Percentiles rank a stretch among this genome's conserved stretches.
Evolutionary conservation across 345 rosid genomes (phyloP).

Genomic region (Melaleuca quinquenervia): DNA sequence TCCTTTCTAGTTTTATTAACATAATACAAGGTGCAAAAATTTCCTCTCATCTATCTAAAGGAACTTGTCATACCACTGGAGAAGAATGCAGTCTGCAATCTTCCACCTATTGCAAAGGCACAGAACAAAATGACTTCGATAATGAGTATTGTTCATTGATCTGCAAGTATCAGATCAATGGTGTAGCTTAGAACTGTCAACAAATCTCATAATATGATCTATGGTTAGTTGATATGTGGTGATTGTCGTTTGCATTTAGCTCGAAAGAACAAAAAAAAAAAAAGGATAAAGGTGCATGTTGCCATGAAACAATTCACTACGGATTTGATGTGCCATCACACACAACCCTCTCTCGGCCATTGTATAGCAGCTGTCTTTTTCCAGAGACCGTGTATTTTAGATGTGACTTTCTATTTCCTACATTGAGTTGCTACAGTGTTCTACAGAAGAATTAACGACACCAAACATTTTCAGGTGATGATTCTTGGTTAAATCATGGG

Average conservation of each 20-base stretch:
- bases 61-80: too few species aligned
- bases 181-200: not conserved
- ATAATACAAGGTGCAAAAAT: not conserved
- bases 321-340: not conserved
- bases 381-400: not conserved
- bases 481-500: not conserved
- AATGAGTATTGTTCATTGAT: not conserved
- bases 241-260: not conserved
- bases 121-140: not conserved
- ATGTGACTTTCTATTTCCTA: not conserved
- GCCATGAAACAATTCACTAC: not conserved
- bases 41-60: not conserved
- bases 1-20: not conserved
- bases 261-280: not conserved
- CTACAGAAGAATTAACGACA: not conserved
- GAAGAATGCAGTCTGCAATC: too few species aligned
- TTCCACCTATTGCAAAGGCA: too few species aligned
- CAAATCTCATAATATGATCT: not conserved
- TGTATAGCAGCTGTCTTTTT: not conserved
- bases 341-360: not conserved
- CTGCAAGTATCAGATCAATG: not conserved
- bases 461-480: not conserved
- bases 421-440: not conserved
- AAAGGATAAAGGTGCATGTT: not conserved
- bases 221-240: not conserved